These are phyloP conservation scores for Vitis cinerea DNA, from an alignment of 164 flowering plant genomes.

Conservation along the genomic window DNA sequence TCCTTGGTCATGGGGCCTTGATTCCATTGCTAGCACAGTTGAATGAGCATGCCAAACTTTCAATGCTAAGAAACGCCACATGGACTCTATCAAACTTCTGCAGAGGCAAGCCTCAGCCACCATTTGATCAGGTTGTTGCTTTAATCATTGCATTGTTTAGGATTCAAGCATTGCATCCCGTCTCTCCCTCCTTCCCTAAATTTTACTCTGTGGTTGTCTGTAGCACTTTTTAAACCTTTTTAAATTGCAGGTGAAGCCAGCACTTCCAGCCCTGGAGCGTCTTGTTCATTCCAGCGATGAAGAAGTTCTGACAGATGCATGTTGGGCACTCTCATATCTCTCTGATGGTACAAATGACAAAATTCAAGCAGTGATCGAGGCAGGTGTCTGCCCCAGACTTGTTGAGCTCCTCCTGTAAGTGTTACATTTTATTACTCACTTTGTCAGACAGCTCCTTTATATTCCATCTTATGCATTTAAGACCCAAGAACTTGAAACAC, in stretches of 20 bases:
- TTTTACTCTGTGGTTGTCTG: not conserved
- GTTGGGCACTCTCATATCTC: slow-evolving; percentile 70
- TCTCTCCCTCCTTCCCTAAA: too few relatives aligned
- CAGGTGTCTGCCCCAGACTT: slow-evolving; percentile 64
- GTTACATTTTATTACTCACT: not conserved
- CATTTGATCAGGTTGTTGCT: slow-evolving; percentile 59
- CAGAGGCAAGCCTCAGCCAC: slow-evolving; percentile 78
- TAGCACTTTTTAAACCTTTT: not conserved
- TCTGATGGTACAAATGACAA: slow-evolving; percentile 73
- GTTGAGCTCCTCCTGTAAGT: slow-evolving; percentile 72
- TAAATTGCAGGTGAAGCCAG: slow-evolving; percentile 54
- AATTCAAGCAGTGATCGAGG: slow-evolving; percentile 75
- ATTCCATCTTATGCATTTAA: not conserved
- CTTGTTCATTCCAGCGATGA: slow-evolving; percentile 69
- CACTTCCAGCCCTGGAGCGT: slow-evolving; percentile 67
- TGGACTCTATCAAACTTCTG: slow-evolving; percentile 83
- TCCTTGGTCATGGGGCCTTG: slow-evolving; percentile 62
- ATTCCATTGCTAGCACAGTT: slow-evolving; percentile 59
- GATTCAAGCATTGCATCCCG: too few relatives aligned
- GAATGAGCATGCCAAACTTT: slow-evolving; percentile 72
- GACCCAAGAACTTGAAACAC: not conserved
- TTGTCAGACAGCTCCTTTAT: not conserved
- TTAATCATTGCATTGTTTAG: not conserved
- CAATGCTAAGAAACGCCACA: slow-evolving; percentile 79
- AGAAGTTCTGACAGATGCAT: slow-evolving; percentile 75